These are phyloP conservation scores for Septoria linicola DNA, from an alignment of 2,329 filamentous ascomycete genomes.

Conservation along the genomic window DNA sequence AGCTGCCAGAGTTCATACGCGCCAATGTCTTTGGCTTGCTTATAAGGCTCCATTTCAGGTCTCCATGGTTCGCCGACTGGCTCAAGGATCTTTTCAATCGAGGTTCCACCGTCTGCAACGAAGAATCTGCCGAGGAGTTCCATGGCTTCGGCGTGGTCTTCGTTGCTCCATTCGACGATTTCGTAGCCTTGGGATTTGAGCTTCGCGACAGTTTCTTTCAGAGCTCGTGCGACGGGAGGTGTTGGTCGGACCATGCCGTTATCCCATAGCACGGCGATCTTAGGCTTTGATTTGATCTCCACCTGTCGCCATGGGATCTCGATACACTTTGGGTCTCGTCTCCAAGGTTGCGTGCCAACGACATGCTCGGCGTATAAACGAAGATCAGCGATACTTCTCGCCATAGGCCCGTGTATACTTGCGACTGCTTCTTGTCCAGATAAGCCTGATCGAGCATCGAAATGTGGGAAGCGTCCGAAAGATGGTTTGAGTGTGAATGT, in stretches of 20 bases:
- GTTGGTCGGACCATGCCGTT: conserved; percentile 62
- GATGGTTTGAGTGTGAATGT: conserved; percentile 59
- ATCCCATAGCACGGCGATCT: conserved; percentile 60
- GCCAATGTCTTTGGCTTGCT: conserved; percentile 46
- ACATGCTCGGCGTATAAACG: conserved; percentile 45
- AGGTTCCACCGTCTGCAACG: conserved; percentile 53
- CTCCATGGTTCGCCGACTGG: conserved; percentile 47
- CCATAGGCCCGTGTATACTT: conserved; percentile 64
- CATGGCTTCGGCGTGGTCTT: conserved; percentile 54
- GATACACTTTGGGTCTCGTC: conserved; percentile 52
- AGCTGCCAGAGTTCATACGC: conserved; percentile 50
- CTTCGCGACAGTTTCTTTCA: conserved; percentile 56
- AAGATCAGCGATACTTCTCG: conserved; percentile 55
- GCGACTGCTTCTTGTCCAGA: conserved; percentile 64
- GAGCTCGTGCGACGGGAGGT: conserved; percentile 58
- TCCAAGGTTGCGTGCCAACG: conserved; percentile 51
- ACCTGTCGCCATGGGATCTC: conserved; percentile 55
- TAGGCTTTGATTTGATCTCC: conserved; percentile 50
- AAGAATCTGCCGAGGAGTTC: conserved; percentile 51
- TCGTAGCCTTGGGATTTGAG: conserved; percentile 54
- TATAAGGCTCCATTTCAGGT: conserved; percentile 51
- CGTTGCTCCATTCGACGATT: conserved; percentile 56
- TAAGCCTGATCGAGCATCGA: conserved; percentile 55
- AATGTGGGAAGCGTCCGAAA: conserved; percentile 60
- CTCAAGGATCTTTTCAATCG: conserved; percentile 43